Evolutionary conservation across 2,329 filamentous ascomycete species (phyloP).

Genomic region (Diplodia corticola): DNA sequence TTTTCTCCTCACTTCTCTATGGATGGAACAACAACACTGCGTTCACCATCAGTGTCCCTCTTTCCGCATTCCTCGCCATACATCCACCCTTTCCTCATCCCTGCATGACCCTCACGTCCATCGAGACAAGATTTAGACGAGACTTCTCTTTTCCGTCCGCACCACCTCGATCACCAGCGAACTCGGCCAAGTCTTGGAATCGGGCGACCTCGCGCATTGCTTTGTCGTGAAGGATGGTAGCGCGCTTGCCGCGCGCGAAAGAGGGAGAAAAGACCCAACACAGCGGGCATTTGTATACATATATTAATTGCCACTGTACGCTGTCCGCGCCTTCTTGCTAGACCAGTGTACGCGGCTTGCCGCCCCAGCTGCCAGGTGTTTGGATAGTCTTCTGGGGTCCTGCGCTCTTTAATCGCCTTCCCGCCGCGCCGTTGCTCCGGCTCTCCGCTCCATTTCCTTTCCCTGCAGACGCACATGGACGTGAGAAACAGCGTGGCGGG

Average conservation of each 20-base stretch:
- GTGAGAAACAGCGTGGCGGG: neutral
- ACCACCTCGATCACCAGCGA: neutral
- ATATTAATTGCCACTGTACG: neutral
- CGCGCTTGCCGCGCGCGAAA: neutral
- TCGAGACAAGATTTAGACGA: neutral
- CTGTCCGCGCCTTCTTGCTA: neutral
- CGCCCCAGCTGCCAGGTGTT: neutral
- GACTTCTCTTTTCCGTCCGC: neutral
- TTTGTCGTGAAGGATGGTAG: neutral
- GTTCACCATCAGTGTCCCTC: neutral
- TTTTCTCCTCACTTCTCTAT: neutral
- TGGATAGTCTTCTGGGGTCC: neutral
- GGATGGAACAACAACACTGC: neutral
- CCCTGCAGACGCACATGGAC: neutral
- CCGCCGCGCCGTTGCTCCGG: neutral
- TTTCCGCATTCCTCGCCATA: neutral
- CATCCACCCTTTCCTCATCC: neutral
- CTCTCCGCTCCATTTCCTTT: neutral
- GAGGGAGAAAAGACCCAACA: neutral
- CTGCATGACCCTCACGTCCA: neutral
- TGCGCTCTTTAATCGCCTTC: neutral
- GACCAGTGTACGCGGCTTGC: neutral
- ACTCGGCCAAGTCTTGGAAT: neutral
- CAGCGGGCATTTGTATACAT: neutral
- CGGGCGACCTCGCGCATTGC: neutral